These are phyloP conservation scores for Incumbomyces delicatus DNA, from an alignment of 2,329 filamentous ascomycete genomes.

Conservation along the genomic window DNA sequence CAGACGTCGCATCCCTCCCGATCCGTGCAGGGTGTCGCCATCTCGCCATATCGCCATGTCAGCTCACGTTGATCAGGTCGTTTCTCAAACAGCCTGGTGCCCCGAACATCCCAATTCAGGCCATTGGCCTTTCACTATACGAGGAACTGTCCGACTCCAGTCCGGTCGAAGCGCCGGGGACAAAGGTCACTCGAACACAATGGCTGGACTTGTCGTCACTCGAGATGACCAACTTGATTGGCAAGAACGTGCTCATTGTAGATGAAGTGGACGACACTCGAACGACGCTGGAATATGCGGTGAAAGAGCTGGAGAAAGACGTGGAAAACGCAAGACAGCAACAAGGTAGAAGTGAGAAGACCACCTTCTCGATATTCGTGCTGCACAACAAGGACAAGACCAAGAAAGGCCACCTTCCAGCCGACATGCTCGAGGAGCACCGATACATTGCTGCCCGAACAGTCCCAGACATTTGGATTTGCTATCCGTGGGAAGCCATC, in stretches of 20 bases:
- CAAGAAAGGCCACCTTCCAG: constrained; percentile 81
- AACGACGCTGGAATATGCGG: constrained; percentile 88
- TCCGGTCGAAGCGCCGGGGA: constrained; percentile 68
- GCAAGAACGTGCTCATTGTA: constrained; percentile 84
- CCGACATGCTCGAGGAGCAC: constrained; percentile 58
- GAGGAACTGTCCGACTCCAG: constrained; percentile 61
- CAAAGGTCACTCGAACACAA: constrained; percentile 93
- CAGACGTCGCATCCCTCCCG: neutral
- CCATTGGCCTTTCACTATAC: constrained; percentile 95
- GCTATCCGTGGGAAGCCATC: constrained; percentile 94
- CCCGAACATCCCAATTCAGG: constrained; percentile 97
- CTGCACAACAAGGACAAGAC: constrained; percentile 97
- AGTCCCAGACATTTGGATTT: constrained; percentile 93
- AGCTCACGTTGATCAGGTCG: constrained; percentile 40
- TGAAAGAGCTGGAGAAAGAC: constrained; percentile 89
- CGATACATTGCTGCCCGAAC: constrained; percentile 81
- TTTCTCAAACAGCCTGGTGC: constrained; percentile 84
- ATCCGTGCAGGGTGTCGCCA: neutral
- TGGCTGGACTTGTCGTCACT: constrained; percentile 88
- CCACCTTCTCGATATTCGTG: constrained; percentile 89
- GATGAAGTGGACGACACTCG: constrained; percentile 94
- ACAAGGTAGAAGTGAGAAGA: constrained; percentile 60
- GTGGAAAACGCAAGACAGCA: constrained; percentile 70
- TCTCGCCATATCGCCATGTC: neutral
- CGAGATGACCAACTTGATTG: constrained; percentile 79